phyloP scores from a whole-genome alignment of 2,329 filamentous ascomycete species.

The Nannizziopsis barbatae region DNA sequence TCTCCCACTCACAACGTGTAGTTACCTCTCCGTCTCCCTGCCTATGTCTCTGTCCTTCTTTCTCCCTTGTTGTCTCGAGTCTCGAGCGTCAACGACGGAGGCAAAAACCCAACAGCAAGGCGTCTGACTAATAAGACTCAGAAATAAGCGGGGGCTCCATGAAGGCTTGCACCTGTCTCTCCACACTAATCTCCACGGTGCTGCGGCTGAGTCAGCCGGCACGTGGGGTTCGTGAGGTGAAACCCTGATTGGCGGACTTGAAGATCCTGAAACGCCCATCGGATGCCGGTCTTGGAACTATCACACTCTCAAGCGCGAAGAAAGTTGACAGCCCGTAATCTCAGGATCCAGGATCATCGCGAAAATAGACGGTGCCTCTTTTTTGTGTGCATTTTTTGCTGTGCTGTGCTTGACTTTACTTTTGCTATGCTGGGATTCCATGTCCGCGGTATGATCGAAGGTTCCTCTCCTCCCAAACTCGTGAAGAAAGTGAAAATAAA shows the following conservation, averaged over 20 bases:
- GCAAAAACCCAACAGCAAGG: too few relatives aligned
- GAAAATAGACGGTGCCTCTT: too few relatives aligned
- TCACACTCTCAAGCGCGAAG: background rate
- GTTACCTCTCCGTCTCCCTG: too few relatives aligned
- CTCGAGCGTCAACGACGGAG: too few relatives aligned
- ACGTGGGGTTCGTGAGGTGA: constrained; percentile 11
- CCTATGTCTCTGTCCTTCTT: too few relatives aligned
- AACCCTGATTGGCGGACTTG: constrained; percentile 5
- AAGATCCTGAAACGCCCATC: constrained; percentile 9
- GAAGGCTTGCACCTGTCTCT: background rate
- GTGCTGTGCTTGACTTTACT: too few relatives aligned
- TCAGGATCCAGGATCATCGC: background rate
- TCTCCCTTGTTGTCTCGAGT: too few relatives aligned
- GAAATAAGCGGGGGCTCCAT: background rate
- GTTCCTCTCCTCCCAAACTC: background rate
- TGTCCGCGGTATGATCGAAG: background rate
- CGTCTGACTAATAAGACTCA: background rate
- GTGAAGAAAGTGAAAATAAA: background rate
- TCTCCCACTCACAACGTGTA: too few relatives aligned
- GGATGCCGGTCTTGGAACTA: constrained; percentile 2
- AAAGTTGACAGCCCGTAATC: constrained; percentile 1
- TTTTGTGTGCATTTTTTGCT: too few relatives aligned
- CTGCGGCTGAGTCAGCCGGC: background rate
- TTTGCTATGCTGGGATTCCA: constrained; percentile 9
- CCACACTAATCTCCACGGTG: background rate